Percentiles rank a stretch among this genome's conserved stretches.
Conservation (phyloP, 768 basidiomycete genomes). For the Panellus pusillus region DNA sequence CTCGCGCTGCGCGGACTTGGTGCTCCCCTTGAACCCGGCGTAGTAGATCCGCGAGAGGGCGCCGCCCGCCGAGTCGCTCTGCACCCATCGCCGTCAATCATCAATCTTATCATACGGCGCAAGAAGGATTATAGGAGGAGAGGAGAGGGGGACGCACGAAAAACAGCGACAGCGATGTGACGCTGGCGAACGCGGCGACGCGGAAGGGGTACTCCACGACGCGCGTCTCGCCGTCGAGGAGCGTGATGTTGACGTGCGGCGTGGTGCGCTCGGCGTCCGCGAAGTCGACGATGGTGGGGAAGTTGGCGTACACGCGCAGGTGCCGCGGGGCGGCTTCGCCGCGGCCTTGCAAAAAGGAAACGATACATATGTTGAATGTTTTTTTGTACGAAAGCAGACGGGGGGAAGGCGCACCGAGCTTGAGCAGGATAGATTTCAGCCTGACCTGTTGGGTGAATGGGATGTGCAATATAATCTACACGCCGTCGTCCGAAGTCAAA, state of each 20-base stretch:
- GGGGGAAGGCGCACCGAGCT: conserved; percentile 57
- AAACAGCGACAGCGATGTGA: conserved; percentile 73
- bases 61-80: conserved; percentile 70
- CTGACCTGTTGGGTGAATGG: conserved; percentile 81
- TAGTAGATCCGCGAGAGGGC: conserved; percentile 72
- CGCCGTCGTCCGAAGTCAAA: no score
- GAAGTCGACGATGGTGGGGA: conserved; percentile 76
- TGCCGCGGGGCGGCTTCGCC: conserved; percentile 77
- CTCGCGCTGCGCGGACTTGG: conserved; percentile 53
- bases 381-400: no score
- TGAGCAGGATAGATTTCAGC: conserved; percentile 70
- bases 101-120: no score
- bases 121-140: no score
- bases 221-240: conserved; percentile 68
- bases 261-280: conserved; percentile 65
- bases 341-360: conserved; percentile 55
- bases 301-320: conserved; percentile 74
- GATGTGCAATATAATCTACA: conserved; percentile 78
- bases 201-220: conserved; percentile 78
- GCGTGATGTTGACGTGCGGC: conserved; percentile 69
- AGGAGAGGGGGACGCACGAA: conserved; percentile 56
- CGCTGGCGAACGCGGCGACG: conserved; percentile 72
- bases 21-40: conserved; percentile 82
- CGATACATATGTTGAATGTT: no score
- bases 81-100: no score